Evolutionary conservation across 1,284 basidiomycete species (phyloP), one percentile per base, ranked within the genome.

Genomic region (Melampsora occidentalis): DNA sequence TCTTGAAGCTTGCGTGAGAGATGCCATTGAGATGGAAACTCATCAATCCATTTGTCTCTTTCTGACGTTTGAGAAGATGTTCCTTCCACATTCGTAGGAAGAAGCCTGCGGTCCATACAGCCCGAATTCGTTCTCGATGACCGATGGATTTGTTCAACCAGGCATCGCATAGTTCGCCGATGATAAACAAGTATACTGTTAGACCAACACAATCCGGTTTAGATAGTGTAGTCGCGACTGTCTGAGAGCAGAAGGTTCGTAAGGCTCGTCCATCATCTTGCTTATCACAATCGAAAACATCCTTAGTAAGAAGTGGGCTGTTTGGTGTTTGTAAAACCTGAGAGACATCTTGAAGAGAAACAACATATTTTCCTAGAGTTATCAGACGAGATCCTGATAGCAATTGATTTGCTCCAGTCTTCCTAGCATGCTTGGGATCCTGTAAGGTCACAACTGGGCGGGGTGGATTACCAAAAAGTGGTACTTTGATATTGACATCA

Each of bases 131-230:
- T 28, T 70, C 35, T 1, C 59, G 33, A 48, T 62, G 69, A 2
- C 18, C 62, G 57, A 70, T 70, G 25, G 35, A 25, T 28, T 53
- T 22, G 53, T 28, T 61, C 1, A 70, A 31, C 69, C 69, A 61
- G 4, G 53, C 31, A 61, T 70, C 33, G 14, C 53, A 42, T 16
- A 70, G 69, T 59, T 70, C 53, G 7, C 69, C 69, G 62, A 70
- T 31, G 20, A 70, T 35, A 6, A 20, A 70, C 2, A 70, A 39
- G 28, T 70, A 70, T 25, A 70, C 22, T 2, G 57, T 10, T 35
- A 70, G n/a, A 16, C 57, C 69, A 59, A 57, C 28, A 28, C 65
- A 67, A 5, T 67, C 49, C 51, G 67, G 49, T 12, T 31, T 39
- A 33, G n/a, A 6, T 7, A 69, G 49, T 25, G 49, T 33, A 0